phyloP scores from a whole-genome alignment of 1,284 basidiomycete genomes.

The Sanghuangporus baumii region DNA sequence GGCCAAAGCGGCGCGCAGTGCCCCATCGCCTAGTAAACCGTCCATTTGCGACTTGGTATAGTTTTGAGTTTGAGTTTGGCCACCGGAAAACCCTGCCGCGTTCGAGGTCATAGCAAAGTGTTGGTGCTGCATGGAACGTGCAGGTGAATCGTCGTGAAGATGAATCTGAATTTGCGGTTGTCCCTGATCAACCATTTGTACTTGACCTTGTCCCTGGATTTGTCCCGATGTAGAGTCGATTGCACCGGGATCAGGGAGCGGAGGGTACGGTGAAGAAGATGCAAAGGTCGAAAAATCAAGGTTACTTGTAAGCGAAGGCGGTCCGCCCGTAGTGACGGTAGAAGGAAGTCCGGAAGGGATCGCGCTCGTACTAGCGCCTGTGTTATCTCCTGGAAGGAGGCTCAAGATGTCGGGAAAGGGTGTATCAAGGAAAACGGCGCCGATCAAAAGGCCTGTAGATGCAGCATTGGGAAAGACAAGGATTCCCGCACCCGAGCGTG shows the following conservation, averaged over 20 bases:
- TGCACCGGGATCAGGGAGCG: conserved; percentile 8
- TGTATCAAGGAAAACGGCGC: conserved; percentile 46
- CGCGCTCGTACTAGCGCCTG: not conserved
- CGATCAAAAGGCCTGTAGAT: conserved; percentile 50
- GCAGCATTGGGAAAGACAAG: conserved; percentile 55
- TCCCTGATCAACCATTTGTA: not conserved
- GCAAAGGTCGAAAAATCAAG: not conserved
- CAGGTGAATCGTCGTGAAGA: not conserved
- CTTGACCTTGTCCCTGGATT: not conserved
- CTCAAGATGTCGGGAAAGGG: conserved; percentile 49
- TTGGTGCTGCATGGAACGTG: not conserved
- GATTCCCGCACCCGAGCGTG: conserved; percentile 45
- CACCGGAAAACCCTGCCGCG: not conserved
- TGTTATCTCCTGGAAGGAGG: conserved; percentile 11
- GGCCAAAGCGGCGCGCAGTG: conserved; percentile 4
- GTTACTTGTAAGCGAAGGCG: not conserved
- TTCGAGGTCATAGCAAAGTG: not conserved
- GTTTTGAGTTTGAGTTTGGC: not conserved
- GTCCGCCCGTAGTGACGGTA: not conserved
- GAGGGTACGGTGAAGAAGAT: conserved; percentile 22
- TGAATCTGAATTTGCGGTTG: not conserved
- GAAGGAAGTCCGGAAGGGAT: conserved; percentile 11
- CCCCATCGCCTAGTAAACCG: not conserved
- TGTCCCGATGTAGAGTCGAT: not conserved
- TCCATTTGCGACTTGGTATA: not conserved